Base-by-base conservation (phyloP, 2,329 filamentous ascomycete genomes). In the Neoscytalidium dimidiatum region DNA sequence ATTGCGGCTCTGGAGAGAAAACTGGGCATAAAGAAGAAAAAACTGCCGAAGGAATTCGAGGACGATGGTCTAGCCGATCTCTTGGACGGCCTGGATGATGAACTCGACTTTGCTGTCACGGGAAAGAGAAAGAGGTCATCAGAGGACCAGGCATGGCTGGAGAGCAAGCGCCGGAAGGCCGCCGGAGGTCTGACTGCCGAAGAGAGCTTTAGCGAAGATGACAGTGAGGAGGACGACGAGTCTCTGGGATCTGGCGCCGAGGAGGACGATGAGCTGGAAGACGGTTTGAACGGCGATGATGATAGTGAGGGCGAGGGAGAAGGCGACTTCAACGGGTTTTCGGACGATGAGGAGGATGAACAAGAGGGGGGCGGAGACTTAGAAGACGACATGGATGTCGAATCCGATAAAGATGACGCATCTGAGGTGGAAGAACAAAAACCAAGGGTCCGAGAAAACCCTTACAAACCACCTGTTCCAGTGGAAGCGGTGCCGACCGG, bases 1-100 rank as follows among this genome's bases (percentile, higher is more conserved):
- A 98, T 99, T 70, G 89, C 90, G 21, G 88, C 88, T 2, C 81
- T 97, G 33, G 95, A 99, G 79, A 93, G 90, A 76, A 96, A 92
- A 72, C 81, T 99, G 3, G 94, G 95, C 0, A 84, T 97, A 35
- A 92, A 89, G 73, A 90, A 90, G 66, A 96, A 92, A 72, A 89
- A 86, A 33, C 77, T 92, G 4, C 88, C 89, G 0, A 90, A 91
- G 69, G 83, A 88, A 0, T 92, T 94, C 70, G 85, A 87, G 21
- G 91, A 96, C 6, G 94, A 97, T 73, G 94, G 93, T 0, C 80
- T 98, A 2, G 92, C 89, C 46, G 90, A 91, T 64, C 77, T 99
- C 3, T 80, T 97, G 21, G 90, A 87, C 8, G 90, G 90, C 1
- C 71, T 94, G 43, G 86, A 83, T 29, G 85, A 84, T 14, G 78